Conservation (phyloP, 2,329 filamentous ascomycete species). For the Ascochyta pisi region DNA sequence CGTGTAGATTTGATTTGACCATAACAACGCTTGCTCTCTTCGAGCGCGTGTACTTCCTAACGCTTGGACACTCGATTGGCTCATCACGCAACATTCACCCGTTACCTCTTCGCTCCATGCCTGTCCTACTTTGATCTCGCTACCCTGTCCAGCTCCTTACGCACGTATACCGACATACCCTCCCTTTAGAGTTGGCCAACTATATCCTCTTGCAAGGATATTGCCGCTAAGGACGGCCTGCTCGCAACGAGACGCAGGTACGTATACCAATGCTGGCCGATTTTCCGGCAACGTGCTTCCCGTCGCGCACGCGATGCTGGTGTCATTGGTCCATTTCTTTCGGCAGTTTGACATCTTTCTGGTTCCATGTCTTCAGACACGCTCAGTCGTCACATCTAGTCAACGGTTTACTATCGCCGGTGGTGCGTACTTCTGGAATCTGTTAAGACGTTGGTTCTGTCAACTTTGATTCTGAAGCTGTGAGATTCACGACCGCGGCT, state of each 20-base stretch:
- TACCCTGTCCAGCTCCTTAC: no score
- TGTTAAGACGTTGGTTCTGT: neutral
- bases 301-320: neutral
- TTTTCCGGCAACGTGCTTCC: conserved; percentile 5
- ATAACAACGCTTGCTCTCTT: no score
- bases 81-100: no score
- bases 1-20: no score
- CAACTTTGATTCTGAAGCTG: neutral
- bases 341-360: neutral
- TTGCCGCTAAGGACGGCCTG: neutral
- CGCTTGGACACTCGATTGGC: no score
- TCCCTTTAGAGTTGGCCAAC: neutral
- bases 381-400: neutral
- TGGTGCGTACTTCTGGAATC: neutral
- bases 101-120: no score
- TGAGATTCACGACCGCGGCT: no score
- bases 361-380: neutral
- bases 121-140: no score
- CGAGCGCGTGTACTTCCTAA: no score
- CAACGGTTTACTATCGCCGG: neutral
- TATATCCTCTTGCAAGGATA: neutral
- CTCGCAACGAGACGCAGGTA: conserved; percentile 18
- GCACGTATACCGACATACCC: neutral
- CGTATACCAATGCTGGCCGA: conserved; percentile 9
- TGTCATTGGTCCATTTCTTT: neutral